Evolutionary conservation across 2,329 filamentous ascomycete genomes (phyloP).

Genomic region (Zasmidium angulare): DNA sequence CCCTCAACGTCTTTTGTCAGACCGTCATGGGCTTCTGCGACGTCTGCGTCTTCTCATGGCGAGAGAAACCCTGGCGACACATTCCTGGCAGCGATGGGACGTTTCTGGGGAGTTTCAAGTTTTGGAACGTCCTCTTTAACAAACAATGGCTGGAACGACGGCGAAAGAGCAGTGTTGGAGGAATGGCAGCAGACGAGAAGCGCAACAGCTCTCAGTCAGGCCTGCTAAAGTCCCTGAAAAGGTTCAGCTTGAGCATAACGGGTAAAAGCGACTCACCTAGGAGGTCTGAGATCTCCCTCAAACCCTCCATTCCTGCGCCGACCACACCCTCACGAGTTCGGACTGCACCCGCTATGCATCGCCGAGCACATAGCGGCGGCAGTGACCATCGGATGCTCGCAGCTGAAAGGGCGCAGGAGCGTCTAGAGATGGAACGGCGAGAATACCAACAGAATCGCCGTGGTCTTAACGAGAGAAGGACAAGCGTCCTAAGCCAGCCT

Average conservation of each 20-base stretch:
- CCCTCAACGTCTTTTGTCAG: conserved; percentile 59
- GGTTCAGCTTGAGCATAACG: conserved; percentile 19
- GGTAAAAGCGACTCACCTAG: conserved; percentile 9
- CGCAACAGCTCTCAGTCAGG: conserved; percentile 14
- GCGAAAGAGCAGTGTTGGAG: conserved; percentile 10
- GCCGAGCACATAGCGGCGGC: conserved; percentile 30
- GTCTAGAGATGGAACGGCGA: conserved; percentile 41
- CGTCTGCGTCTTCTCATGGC: conserved; percentile 64
- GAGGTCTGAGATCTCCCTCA: conserved; percentile 7
- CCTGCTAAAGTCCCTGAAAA: conserved; percentile 16
- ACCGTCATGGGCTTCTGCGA: conserved; percentile 68
- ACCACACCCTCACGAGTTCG: conserved; percentile 2
- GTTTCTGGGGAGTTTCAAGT: conserved; percentile 41
- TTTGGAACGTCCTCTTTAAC: conserved; percentile 28
- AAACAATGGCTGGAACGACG: conserved; percentile 11
- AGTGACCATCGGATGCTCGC: conserved; percentile 34
- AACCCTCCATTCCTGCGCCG: neutral
- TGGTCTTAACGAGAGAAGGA: conserved; percentile 23
- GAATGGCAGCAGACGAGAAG: neutral
- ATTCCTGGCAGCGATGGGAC: conserved; percentile 47
- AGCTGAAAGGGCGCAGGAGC: conserved; percentile 37
- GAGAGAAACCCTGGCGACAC: conserved; percentile 71
- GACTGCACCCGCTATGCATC: conserved; percentile 21
- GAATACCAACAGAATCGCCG: conserved; percentile 23
- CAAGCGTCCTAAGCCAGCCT: conserved; percentile 13